These are phyloP conservation scores for Trifolium pratense DNA, from an alignment of 306 rosid genomes.

Conservation along the genomic window DNA sequence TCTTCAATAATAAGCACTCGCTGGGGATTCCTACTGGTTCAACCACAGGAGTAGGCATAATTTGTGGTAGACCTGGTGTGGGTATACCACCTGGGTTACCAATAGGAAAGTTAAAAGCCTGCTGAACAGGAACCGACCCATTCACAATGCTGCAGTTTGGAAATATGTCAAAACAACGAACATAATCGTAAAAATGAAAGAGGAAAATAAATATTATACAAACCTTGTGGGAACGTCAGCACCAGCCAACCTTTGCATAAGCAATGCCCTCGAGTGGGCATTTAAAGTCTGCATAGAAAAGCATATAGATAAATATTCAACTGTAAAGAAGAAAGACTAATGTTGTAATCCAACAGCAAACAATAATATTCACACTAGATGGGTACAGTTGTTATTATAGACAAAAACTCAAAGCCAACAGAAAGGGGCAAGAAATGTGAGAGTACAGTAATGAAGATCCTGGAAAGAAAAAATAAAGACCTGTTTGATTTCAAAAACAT, in stretches of 20 bases:
- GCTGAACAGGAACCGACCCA: slow-evolving; percentile 72
- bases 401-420: not conserved
- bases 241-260: slow-evolving; percentile 95
- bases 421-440: not conserved
- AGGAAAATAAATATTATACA: slow-evolving; percentile 38
- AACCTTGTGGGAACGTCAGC: slow-evolving; percentile 84
- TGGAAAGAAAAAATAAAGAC: not conserved
- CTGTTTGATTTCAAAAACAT: not conserved
- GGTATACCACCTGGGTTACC: slow-evolving; percentile 64
- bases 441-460: not conserved
- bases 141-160: slow-evolving; percentile 70
- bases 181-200: not conserved
- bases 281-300: slow-evolving; percentile 73
- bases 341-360: not conserved
- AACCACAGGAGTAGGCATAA: slow-evolving; percentile 54
- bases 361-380: too few relatives aligned
- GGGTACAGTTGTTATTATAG: not conserved
- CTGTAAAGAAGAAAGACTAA: slow-evolving; percentile 4
- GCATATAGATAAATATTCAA: slow-evolving; percentile 20
- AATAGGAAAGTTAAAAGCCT: slow-evolving; percentile 60
- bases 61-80: slow-evolving; percentile 57
- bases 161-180: slow-evolving; percentile 21
- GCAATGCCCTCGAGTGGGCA: slow-evolving; percentile 95
- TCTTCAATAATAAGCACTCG: slow-evolving; percentile 86
- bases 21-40: slow-evolving; percentile 86